Base-by-base conservation (phyloP, 2,329 filamentous ascomycete genomes). In the Xylariaceae sp. region DNA sequence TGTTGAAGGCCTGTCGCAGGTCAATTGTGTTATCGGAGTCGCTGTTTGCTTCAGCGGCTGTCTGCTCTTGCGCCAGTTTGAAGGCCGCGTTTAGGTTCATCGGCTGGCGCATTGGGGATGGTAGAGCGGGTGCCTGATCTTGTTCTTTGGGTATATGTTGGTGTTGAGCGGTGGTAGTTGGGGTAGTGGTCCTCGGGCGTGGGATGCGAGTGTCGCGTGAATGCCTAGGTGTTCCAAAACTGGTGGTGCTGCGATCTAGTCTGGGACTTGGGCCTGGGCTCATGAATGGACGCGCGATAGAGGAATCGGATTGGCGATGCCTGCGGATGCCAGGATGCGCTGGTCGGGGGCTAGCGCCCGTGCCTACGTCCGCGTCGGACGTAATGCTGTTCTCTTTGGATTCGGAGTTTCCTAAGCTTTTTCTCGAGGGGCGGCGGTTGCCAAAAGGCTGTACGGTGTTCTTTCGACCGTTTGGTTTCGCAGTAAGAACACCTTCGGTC, bases 81-180 rank as follows among this genome's bases (percentile, higher is more conserved):
- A 65, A 69, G 43, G 67, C 67, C 26, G 64, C 63, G 15, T 50
- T 63, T 6, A 69, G 20, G 26, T 50, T 53, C 58, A 68, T 59
- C 13, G 67, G 66, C 41, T 65, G 62, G 45, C 67, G 66, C 64
- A 68, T 67, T 33, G 59, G 59, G 37, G 59, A 62, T 52, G 45
- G 23, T 15, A 11, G 15, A 24, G 46, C 20, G 33, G 40, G 24
- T 49, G 48, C 26, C n/a, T 5, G 46, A 4, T 39, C 30, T 20
- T 27, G 46, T 16, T 37, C 36, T 3, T 47, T 43, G 13, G 40
- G 32, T 32, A 36, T 41, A 11, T 41, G 41, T 45, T 32, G 53
- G 49, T 26, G 11, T 33, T 32, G 15, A 37, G 20, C 40, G 36
- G 42, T 46, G 13, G 48, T 8, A 11, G n/a, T 29, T n/a, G 51